These are phyloP conservation scores for Gnetum montanum DNA, from an alignment of 75 land plant species.

Conservation along the genomic window DNA sequence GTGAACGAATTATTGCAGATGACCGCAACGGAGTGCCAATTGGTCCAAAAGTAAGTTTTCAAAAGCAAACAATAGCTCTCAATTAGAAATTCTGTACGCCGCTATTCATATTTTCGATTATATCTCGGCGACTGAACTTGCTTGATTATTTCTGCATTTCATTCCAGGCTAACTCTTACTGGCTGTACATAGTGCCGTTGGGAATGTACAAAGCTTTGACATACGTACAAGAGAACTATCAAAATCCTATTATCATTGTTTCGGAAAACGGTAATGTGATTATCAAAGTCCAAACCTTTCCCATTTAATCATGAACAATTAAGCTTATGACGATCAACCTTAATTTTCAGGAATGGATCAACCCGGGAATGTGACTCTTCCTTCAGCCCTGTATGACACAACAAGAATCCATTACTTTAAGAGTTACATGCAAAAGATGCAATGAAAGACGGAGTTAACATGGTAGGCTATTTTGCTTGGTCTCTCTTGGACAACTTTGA, in stretches of 20 bases:
- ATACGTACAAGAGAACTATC: constrained; percentile 49
- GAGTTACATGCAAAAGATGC: constrained; percentile 15
- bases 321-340: not conserved
- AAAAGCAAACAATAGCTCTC: no score
- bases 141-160: not conserved
- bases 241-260: constrained; percentile 41
- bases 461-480: constrained; percentile 62
- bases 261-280: constrained; percentile 46
- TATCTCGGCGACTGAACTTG: not conserved
- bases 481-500: constrained; percentile 59
- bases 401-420: constrained; percentile 24
- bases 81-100: no score
- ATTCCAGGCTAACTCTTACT: constrained; percentile 42
- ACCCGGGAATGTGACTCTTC: constrained; percentile 21
- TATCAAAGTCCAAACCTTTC: not conserved
- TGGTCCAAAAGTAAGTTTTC: constrained; percentile 46
- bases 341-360: constrained; percentile 36
- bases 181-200: constrained; percentile 84
- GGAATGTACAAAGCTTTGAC: constrained; percentile 54
- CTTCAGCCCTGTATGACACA: constrained; percentile 13
- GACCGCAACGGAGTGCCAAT: constrained; percentile 52
- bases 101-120: not conserved
- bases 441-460: constrained; percentile 46
- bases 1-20: constrained; percentile 25
- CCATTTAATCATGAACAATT: not conserved